Evolutionary conservation across 2,329 filamentous ascomycete species (phyloP), one percentile per base, ranked within the genome.

Genomic region (Fusarium sp.): DNA sequence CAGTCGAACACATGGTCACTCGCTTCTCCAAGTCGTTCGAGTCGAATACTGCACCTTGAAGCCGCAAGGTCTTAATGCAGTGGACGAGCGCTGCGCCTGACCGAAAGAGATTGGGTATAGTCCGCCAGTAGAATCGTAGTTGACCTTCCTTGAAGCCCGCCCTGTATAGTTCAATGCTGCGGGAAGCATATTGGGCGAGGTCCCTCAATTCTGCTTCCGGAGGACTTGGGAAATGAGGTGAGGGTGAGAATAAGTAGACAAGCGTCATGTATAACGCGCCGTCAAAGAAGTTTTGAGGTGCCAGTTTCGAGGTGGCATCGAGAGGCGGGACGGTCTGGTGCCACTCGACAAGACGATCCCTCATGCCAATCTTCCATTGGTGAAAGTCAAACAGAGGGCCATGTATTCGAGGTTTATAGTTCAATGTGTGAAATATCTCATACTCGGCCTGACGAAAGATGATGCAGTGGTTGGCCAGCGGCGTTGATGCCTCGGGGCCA

Each of bases 81-180:
- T 80, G 77, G 0, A 71, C 71, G 23, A 79, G 32, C 0, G 77
- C 79, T 4, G 72, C 73, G 8, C 78, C 77, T 0, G 71, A 68
- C 1, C 72, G 70, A 11, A 79, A 80, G 1, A 80, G 61, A 10
- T 79, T 79, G 3, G 77, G 78, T 0, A 75, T 74, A 0, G 76
- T 80, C 10, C 79, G 73, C 79, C 79, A 80, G 60, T 76, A 80
- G 59, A 80, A 80, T 1, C 79, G 71, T 2, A 80, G 16, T 14
- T 80, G 54, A 0, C 76, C 73, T 9, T 69, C 71, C 10, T 72
- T 69, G 30, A 80, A 80, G 1, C 74, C 60, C 1, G 45, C 45
- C 8, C 64, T 72, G 39, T 80, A 80, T 7, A 60, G 52, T 6
- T 72, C 61, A 5, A 80, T 70, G 30, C 71, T 72, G 3, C 60